Evolutionary conservation across 805 yeast genomes (phyloP).

Genomic region (Zygosaccharomyces pseudorouxii): DNA sequence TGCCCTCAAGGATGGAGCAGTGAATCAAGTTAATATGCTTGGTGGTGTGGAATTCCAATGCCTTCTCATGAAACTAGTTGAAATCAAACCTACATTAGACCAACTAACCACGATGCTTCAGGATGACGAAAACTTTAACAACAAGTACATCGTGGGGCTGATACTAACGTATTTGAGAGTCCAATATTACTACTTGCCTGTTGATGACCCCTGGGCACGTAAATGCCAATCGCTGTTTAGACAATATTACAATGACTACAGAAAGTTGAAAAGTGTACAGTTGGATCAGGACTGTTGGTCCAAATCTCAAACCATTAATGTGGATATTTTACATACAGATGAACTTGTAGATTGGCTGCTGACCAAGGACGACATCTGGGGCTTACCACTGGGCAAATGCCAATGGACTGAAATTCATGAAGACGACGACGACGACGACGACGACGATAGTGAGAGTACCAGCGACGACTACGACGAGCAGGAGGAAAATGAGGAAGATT

Average conservation of each 20-base stretch:
- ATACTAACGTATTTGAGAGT: conserved; percentile 60
- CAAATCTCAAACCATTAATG: conserved; percentile 17
- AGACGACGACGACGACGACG: conserved; percentile 16
- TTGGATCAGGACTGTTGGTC: conserved; percentile 37
- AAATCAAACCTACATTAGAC: conserved; percentile 55
- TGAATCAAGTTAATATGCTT: conserved; percentile 17
- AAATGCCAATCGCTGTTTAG: conserved; percentile 51
- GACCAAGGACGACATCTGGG: conserved; percentile 57
- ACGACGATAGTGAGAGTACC: conserved; percentile 21
- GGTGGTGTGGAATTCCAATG: conserved; percentile 43
- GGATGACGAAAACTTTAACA: conserved; percentile 54
- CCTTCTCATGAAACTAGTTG: conserved; percentile 68
- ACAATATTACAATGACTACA: conserved; percentile 55
- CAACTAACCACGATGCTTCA: conserved; percentile 28
- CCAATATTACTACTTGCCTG: conserved; percentile 27
- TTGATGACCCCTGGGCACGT: conserved; percentile 41
- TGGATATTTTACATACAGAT: conserved; percentile 53
- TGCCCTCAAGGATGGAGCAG: conserved; percentile 14
- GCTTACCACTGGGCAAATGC: conserved; percentile 67
- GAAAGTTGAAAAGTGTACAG: conserved; percentile 55
- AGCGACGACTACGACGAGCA: conserved; percentile 18
- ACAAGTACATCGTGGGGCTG: conserved; percentile 48
- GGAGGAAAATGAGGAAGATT: conserved; percentile 9
- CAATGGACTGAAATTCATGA: conserved; percentile 31
- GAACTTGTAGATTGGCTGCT: conserved; percentile 65